Percentiles rank a stretch among this genome's conserved stretches.
phyloP scores from a whole-genome alignment of 2,329 filamentous ascomycete genomes.

The Stagonosporopsis chrysanthemi region DNA sequence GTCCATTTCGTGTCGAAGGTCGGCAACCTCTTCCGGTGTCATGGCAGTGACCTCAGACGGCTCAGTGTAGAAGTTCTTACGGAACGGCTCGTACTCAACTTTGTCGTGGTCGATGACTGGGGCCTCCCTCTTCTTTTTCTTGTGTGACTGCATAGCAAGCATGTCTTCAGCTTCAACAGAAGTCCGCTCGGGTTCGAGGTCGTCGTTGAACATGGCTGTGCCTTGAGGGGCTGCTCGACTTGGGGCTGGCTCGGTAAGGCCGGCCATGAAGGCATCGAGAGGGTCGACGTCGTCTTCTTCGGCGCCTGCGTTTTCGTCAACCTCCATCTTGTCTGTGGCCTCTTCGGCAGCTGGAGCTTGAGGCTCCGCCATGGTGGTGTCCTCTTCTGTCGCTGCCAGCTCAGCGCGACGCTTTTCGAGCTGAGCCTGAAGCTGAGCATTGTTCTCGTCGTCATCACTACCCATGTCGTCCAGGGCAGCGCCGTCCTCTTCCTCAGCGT shows the following conservation, averaged over 20 bases:
- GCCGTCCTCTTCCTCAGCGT: slow-evolving; percentile 66
- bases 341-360: slow-evolving; percentile 26
- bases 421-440: slow-evolving; percentile 83
- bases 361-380: slow-evolving; percentile 56
- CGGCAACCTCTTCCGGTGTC: slow-evolving; percentile 82
- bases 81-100: slow-evolving; percentile 81
- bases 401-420: slow-evolving; percentile 77
- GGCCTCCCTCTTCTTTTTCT: slow-evolving; percentile 96
- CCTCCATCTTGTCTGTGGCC: slow-evolving; percentile 61
- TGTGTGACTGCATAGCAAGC: slow-evolving; percentile 61
- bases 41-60: slow-evolving; percentile 83
- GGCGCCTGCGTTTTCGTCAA: slow-evolving; percentile 56
- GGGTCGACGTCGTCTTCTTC: slow-evolving; percentile 83
- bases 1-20: slow-evolving; percentile 85
- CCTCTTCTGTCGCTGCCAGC: slow-evolving; percentile 43
- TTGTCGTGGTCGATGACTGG: slow-evolving; percentile 86
- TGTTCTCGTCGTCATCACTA: slow-evolving; percentile 86
- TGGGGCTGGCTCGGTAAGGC: slow-evolving; percentile 54
- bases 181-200: slow-evolving; percentile 73
- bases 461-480: slow-evolving; percentile 78
- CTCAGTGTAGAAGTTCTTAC: slow-evolving; percentile 95
- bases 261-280: slow-evolving; percentile 95
- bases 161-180: slow-evolving; percentile 66
- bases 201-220: slow-evolving; percentile 86
- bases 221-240: slow-evolving; percentile 68